Conservation (phyloP, 108 stramenopile genomes). For the Nannochloropsis gaditana region DNA sequence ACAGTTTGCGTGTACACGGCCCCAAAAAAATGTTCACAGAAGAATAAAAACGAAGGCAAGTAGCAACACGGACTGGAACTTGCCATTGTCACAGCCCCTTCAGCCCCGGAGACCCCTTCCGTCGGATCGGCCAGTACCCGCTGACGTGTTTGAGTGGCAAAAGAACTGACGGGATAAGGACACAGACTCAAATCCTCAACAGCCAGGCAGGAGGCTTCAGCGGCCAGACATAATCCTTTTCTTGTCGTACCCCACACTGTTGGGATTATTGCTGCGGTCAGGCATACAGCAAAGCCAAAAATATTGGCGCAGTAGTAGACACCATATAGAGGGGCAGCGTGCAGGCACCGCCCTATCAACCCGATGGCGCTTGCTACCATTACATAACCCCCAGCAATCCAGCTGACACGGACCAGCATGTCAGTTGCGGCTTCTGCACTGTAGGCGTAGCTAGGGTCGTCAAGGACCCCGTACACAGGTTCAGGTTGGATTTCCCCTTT, state of each 20-base stretch:
- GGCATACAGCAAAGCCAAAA: constrained; percentile 5
- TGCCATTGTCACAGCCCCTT: background rate
- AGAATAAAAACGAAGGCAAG: background rate
- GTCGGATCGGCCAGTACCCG: background rate
- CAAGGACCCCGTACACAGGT: background rate
- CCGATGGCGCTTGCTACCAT: background rate
- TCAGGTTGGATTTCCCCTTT: background rate
- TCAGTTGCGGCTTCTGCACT: background rate
- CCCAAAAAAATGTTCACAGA: background rate
- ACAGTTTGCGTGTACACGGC: background rate
- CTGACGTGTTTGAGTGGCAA: background rate
- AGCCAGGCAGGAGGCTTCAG: background rate
- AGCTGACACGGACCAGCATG: background rate
- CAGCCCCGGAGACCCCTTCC: background rate
- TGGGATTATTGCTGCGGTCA: background rate
- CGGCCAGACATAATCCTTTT: background rate
- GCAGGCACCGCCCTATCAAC: background rate
- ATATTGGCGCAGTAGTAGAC: constrained; percentile 12
- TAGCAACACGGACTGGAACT: constrained; percentile 8
- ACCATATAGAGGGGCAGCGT: constrained; percentile 11
- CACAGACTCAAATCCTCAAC: background rate
- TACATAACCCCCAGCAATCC: background rate
- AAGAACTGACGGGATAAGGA: background rate
- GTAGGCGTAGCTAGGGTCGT: background rate
- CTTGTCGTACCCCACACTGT: background rate